Evolutionary conservation across 2,329 filamentous ascomycete genomes (phyloP).

Genomic region (Beauveria pseudobassiana): DNA sequence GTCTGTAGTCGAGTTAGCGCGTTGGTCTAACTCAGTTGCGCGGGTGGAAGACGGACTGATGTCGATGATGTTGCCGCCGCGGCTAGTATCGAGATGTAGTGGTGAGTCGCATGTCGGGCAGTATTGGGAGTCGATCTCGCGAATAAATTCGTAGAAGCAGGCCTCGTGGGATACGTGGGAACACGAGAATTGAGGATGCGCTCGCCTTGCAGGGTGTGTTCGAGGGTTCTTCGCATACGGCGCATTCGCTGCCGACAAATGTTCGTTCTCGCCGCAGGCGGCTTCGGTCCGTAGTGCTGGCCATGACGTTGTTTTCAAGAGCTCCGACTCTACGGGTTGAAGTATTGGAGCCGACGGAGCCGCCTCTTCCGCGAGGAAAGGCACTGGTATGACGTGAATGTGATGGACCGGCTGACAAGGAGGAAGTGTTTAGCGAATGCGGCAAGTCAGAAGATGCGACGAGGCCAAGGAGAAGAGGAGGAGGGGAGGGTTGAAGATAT

Average conservation of each 20-base stretch:
- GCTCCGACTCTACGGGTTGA: slow-evolving; percentile 29
- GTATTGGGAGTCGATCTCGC: slow-evolving; percentile 86
- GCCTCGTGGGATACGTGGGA: slow-evolving; percentile 96
- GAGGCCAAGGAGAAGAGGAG: neutral
- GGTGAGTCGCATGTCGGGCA: slow-evolving; percentile 93
- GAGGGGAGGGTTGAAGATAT: neutral
- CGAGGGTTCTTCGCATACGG: slow-evolving; percentile 95
- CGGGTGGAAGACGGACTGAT: slow-evolving; percentile 53
- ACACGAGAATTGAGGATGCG: slow-evolving; percentile 94
- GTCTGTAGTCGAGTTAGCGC: slow-evolving; percentile 47
- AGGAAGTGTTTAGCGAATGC: neutral
- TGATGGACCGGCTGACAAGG: slow-evolving; percentile 1
- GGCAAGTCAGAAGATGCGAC: neutral
- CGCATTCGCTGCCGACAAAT: slow-evolving; percentile 90
- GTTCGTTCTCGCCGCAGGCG: slow-evolving; percentile 83
- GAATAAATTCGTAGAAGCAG: slow-evolving; percentile 98
- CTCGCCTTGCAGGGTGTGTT: slow-evolving; percentile 91
- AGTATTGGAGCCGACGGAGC: slow-evolving; percentile 25
- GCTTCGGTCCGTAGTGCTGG: slow-evolving; percentile 56
- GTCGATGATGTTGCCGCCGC: slow-evolving; percentile 86
- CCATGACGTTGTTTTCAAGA: slow-evolving; percentile 36
- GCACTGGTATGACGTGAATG: slow-evolving; percentile 16
- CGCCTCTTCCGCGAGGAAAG: slow-evolving; percentile 19
- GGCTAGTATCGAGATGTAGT: slow-evolving; percentile 82
- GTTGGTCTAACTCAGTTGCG: slow-evolving; percentile 16